Conservation (phyloP, 208 protist genomes). For the Crithidia sp. region DNA sequence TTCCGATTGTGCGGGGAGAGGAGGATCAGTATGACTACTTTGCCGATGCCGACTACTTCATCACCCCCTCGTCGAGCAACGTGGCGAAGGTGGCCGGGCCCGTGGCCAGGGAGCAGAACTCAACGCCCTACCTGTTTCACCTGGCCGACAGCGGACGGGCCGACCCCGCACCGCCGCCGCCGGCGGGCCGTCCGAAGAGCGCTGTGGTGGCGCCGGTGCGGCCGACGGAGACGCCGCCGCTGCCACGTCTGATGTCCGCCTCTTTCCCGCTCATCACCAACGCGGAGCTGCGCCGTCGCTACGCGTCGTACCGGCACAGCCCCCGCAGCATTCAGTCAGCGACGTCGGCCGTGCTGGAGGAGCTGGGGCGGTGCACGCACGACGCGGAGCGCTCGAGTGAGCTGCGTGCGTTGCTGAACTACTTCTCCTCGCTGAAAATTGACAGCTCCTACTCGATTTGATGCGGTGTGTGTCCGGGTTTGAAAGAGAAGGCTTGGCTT, state of each 20-base stretch:
- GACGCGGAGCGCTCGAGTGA: conserved; percentile 55
- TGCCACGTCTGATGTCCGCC: background rate
- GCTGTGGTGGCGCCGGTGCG: background rate
- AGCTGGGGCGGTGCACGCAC: conserved; percentile 61
- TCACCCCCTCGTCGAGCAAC: conserved; percentile 9
- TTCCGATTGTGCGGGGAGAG: background rate
- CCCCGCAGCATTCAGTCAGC: conserved; percentile 44
- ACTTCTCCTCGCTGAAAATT: conserved; percentile 56
- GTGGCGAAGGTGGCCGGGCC: background rate
- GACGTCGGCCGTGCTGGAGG: conserved; percentile 51
- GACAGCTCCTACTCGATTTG: conserved; percentile 13
- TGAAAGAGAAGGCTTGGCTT: background rate
- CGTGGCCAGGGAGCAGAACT: conserved; percentile 1
- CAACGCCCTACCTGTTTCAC: background rate
- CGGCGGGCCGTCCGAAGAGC: background rate
- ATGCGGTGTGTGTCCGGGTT: background rate
- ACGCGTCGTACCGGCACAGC: conserved; percentile 25
- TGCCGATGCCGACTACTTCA: conserved; percentile 22
- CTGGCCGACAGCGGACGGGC: conserved; percentile 1
- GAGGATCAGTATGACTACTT: conserved; percentile 31
- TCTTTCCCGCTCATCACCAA: conserved; percentile 34
- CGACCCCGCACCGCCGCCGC: background rate
- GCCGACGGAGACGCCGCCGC: background rate
- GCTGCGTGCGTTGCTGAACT: conserved; percentile 74
- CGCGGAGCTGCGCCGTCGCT: conserved; percentile 29